A percentile compares a stretch with the other conserved stretches of the same genome.
These are phyloP conservation scores for Cylindrotheca fusiformis DNA, from an alignment of 108 stramenopile species.

Conservation along the genomic window DNA sequence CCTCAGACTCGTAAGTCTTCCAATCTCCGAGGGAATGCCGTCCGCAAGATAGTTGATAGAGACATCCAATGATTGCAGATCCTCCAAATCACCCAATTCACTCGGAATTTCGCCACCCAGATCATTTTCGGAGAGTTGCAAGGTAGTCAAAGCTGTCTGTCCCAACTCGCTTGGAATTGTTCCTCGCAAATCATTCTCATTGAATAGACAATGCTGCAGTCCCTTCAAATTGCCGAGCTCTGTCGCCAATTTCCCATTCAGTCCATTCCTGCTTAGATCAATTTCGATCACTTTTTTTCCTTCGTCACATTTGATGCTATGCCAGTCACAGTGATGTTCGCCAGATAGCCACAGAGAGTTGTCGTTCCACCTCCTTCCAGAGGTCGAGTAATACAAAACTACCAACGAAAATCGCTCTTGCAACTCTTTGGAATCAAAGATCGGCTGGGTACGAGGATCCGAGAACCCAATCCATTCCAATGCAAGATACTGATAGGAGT, in stretches of 20 bases:
- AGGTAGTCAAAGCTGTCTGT: not conserved
- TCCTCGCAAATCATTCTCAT: conserved; percentile 19
- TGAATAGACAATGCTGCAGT: conserved; percentile 21
- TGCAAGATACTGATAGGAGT: no score
- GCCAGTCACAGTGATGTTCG: conserved; percentile 10
- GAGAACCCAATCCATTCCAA: no score
- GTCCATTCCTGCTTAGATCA: conserved; percentile 1
- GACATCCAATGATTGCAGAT: no score
- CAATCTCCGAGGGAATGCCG: conserved; percentile 22
- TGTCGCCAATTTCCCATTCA: conserved; percentile 5
- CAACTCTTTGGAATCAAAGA: no score
- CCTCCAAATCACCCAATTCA: conserved; percentile 21
- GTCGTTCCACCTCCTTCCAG: conserved; percentile 10
- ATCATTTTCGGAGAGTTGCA: conserved; percentile 3
- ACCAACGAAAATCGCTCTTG: conserved; percentile 3
- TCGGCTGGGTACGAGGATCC: no score
- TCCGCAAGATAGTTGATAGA: conserved; percentile 31
- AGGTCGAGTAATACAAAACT: conserved; percentile 10
- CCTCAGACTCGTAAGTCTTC: conserved; percentile 25
- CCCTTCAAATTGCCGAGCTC: conserved; percentile 10
- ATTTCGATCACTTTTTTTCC: conserved; percentile 4
- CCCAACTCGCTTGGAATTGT: conserved; percentile 27
- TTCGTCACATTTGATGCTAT: conserved; percentile 10
- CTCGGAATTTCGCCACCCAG: conserved; percentile 16
- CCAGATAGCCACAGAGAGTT: conserved; percentile 13